A percentile compares a stretch with the other conserved stretches of the same genome.
phyloP scores from a whole-genome alignment of 352 stramenopile genomes.

The Pythium pectinolyticum region DNA sequence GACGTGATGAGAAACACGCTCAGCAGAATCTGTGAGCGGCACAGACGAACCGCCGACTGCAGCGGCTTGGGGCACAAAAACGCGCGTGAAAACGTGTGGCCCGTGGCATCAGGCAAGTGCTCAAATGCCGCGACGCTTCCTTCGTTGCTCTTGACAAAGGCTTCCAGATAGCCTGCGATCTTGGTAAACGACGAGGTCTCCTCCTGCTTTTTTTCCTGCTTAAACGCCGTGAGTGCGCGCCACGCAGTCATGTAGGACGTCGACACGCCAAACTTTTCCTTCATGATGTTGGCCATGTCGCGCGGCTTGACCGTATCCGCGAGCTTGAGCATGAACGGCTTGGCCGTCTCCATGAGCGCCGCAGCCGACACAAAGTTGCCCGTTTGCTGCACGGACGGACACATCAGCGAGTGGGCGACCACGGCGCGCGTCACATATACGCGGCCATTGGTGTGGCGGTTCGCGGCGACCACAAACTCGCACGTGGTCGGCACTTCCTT shows the following conservation, averaged over 20 bases:
- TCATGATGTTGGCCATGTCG: constrained; percentile 82
- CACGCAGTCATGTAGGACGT: constrained; percentile 82
- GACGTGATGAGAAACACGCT: constrained; percentile 75
- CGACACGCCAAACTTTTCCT: constrained; percentile 77
- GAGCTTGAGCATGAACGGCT: constrained; percentile 66
- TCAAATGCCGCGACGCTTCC: constrained; percentile 68
- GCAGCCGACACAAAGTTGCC: constrained; percentile 56
- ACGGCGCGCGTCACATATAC: constrained; percentile 73
- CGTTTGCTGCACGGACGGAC: constrained; percentile 47
- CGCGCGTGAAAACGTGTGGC: constrained; percentile 46
- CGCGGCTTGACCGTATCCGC: constrained; percentile 62
- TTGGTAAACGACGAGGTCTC: constrained; percentile 73
- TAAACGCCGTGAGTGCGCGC: constrained; percentile 67
- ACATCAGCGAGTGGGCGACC: constrained; percentile 45
- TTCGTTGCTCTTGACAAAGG: constrained; percentile 56
- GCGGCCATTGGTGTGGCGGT: constrained; percentile 71
- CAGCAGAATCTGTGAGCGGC: constrained; percentile 57
- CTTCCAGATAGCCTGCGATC: constrained; percentile 60
- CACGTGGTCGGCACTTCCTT: constrained; percentile 50
- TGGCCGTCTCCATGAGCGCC: constrained; percentile 70
- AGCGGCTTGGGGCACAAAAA: constrained; percentile 73
- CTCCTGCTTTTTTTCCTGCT: constrained; percentile 65
- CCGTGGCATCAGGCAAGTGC: constrained; percentile 35
- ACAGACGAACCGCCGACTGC: constrained; percentile 52
- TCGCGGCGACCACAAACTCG: constrained; percentile 75